Percentiles rank a stretch among this genome's conserved stretches.
Evolutionary conservation across 2,329 filamentous ascomycete species (phyloP).

Genomic region (Aureobasidium musti): DNA sequence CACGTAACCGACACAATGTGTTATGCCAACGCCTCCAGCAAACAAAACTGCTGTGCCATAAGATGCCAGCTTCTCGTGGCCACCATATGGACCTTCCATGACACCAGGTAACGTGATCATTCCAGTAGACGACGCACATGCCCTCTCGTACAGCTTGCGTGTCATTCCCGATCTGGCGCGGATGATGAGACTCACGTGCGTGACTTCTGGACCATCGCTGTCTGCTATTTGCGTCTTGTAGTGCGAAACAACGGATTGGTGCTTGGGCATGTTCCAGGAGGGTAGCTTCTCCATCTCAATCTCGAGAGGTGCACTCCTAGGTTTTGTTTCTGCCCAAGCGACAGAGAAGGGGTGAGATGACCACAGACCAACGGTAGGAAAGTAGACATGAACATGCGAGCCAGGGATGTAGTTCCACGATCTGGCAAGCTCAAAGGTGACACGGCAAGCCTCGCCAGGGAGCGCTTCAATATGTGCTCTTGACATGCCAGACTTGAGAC

Average conservation of each 20-base stretch:
- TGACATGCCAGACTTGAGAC: conserved; percentile 52
- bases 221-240: conserved; percentile 28
- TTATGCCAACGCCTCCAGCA: conserved; percentile 78
- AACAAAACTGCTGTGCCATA: conserved; percentile 80
- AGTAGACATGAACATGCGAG: conserved; percentile 62
- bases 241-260: conserved; percentile 21
- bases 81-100: conserved; percentile 76
- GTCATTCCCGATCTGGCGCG: conserved; percentile 75
- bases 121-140: conserved; percentile 61
- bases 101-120: conserved; percentile 65
- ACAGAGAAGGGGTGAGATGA: conserved; percentile 55
- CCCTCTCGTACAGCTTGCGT: conserved; percentile 66
- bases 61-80: conserved; percentile 68
- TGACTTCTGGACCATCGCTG: conserved; percentile 37
- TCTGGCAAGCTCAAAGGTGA: conserved; percentile 61
- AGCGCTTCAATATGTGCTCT: conserved; percentile 60
- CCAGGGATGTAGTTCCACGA: conserved; percentile 57
- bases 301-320: conserved; percentile 36
- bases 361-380: conserved; percentile 51
- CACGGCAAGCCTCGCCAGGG: conserved; percentile 60
- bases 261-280: conserved; percentile 30
- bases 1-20: conserved; percentile 74
- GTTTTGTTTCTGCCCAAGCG: conserved; percentile 48
- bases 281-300: conserved; percentile 43
- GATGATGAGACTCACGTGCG: conserved; percentile 68